phyloP scores from a whole-genome alignment of 2,329 filamentous ascomycete genomes.

The Cladobotryum protrusum region DNA sequence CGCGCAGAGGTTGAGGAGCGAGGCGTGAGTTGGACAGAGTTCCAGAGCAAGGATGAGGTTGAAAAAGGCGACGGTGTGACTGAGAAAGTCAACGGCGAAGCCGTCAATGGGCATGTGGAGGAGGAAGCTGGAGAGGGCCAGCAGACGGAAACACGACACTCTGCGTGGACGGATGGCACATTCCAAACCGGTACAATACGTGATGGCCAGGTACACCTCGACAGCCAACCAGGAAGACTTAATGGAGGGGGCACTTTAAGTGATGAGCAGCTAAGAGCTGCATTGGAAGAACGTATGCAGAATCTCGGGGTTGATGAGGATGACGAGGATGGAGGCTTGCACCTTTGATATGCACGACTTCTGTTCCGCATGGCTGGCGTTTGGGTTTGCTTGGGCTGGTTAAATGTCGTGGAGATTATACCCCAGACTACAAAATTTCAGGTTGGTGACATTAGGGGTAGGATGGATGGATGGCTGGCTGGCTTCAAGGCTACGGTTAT shows the following conservation, averaged over 20 bases:
- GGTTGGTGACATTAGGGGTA: too few species aligned
- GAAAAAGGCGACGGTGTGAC: constrained; percentile 17
- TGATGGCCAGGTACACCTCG: constrained; percentile 43
- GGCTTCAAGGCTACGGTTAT: too few species aligned
- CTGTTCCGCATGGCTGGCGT: constrained; percentile 18
- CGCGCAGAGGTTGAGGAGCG: constrained; percentile 57
- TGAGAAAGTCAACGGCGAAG: constrained; percentile 22
- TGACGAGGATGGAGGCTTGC: constrained; percentile 51
- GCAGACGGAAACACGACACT: constrained; percentile 20
- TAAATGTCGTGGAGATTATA: background rate
- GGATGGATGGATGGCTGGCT: too few species aligned
- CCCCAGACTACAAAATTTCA: background rate
- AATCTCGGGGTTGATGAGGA: constrained; percentile 35
- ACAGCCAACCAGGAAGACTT: constrained; percentile 21
- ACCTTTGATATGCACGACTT: constrained; percentile 33
- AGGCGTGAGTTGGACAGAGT: constrained; percentile 52
- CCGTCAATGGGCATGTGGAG: background rate
- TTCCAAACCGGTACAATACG: constrained; percentile 55
- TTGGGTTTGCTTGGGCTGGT: constrained; percentile 9
- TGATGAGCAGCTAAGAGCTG: constrained; percentile 53
- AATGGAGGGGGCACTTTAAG: constrained; percentile 38
- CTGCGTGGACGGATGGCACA: constrained; percentile 57
- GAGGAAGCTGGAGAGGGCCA: constrained; percentile 5
- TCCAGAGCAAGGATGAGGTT: constrained; percentile 41
- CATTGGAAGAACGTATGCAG: constrained; percentile 50